Conservation (phyloP, 129 eudicot species). For the Gnaphalium uliginosum region DNA sequence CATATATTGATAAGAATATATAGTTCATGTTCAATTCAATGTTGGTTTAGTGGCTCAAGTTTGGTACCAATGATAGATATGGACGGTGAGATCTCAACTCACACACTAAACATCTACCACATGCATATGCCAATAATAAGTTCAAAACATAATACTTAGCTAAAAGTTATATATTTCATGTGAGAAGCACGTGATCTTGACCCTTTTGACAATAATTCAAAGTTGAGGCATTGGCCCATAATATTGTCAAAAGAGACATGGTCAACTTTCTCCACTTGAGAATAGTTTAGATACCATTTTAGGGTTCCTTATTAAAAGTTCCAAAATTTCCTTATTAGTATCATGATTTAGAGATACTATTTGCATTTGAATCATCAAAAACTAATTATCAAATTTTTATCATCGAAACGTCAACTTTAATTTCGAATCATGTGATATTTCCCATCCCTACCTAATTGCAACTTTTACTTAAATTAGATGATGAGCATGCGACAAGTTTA, state of each 20-base stretch:
- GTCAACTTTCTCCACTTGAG: conserved; percentile 36
- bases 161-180: conserved; percentile 16
- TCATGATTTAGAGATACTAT: conserved; percentile 16
- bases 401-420: no score
- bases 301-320: conserved; percentile 39
- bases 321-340: neutral
- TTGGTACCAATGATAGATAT: conserved; percentile 34
- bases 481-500: no score
- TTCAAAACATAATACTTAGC: conserved; percentile 2
- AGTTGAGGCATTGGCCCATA: conserved; percentile 15
- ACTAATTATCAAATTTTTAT: neutral
- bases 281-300: conserved; percentile 29
- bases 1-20: neutral
- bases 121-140: conserved; percentile 24
- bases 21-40: conserved; percentile 22
- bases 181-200: conserved; percentile 29
- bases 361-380: neutral
- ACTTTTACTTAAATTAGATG: no score
- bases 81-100: conserved; percentile 33
- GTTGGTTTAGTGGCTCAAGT: conserved; percentile 37
- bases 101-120: conserved; percentile 31
- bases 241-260: conserved; percentile 18
- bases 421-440: neutral
- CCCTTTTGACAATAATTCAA: conserved; percentile 29
- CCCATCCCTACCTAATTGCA: neutral